Percentiles rank a stretch among this genome's conserved stretches.
These are phyloP conservation scores for Ceratocystis huliohia DNA, from an alignment of 2,329 filamentous ascomycete genomes.

Conservation along the genomic window DNA sequence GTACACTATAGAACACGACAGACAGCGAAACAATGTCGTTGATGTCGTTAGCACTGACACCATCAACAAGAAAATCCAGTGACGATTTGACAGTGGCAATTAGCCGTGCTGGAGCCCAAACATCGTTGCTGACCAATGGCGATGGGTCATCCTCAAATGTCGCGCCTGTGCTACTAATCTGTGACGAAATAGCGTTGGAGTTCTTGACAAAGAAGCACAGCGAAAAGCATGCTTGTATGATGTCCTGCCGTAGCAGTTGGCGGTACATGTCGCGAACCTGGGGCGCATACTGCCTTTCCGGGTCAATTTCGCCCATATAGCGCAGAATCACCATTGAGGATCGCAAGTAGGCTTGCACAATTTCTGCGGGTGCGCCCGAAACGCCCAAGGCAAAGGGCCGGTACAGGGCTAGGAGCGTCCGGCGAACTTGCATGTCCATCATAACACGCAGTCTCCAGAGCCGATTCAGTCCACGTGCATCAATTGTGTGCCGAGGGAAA, in stretches of 20 bases:
- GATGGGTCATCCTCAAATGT: conserved; percentile 15
- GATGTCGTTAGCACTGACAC: conserved; percentile 38
- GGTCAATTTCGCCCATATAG: conserved; percentile 43
- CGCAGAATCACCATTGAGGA: conserved; percentile 44
- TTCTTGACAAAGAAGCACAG: conserved; percentile 42
- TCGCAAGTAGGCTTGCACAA: conserved; percentile 40
- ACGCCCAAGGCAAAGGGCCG: conserved; percentile 43
- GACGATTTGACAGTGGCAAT: conserved; percentile 36
- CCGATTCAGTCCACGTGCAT: conserved; percentile 35
- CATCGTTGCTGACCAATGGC: conserved; percentile 20
- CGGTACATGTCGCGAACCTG: conserved; percentile 41
- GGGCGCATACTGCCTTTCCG: conserved; percentile 34
- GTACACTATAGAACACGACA: conserved; percentile 37
- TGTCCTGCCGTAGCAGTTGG: conserved; percentile 40
- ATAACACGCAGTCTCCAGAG: conserved; percentile 40
- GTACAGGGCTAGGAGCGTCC: conserved; percentile 41
- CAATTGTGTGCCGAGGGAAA: conserved; percentile 35
- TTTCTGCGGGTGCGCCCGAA: conserved; percentile 38
- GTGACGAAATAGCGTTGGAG: conserved; percentile 15
- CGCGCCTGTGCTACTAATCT: neutral
- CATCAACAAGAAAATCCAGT: conserved; percentile 34
- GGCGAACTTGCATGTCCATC: conserved; percentile 42
- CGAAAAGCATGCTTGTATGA: conserved; percentile 43
- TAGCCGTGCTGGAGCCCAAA: conserved; percentile 34
- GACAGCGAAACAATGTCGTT: conserved; percentile 40